Evolutionary conservation across 192 early-diverging fungal genomes (phyloP).

Genomic region (Mortierella claussenii): DNA sequence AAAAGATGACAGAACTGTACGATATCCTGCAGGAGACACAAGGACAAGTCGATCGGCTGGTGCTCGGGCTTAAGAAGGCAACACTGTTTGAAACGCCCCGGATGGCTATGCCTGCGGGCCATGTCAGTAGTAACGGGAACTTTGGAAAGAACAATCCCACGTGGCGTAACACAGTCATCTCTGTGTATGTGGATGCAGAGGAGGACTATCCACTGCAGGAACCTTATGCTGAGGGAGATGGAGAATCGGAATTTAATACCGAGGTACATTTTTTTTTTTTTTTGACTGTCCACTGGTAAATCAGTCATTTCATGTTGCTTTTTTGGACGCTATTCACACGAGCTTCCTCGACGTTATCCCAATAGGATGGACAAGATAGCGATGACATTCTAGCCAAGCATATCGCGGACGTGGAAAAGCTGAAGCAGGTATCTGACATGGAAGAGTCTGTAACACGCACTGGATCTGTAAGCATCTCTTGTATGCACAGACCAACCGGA

Average conservation of each 20-base stretch:
- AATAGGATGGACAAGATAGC: not conserved
- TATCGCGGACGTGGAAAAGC: slow-evolving; percentile 31
- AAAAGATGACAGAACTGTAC: slow-evolving; percentile 37
- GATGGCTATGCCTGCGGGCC: slow-evolving; percentile 12
- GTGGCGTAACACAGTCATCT: slow-evolving; percentile 40
- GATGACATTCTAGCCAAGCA: slow-evolving; percentile 26
- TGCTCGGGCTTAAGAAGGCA: slow-evolving; percentile 24
- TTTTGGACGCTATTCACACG: too few relatives aligned
- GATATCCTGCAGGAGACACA: slow-evolving; percentile 36
- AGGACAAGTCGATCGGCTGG: slow-evolving; percentile 34
- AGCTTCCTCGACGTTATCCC: too few relatives aligned
- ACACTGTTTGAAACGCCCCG: slow-evolving; percentile 28
- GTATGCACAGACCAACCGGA: too few relatives aligned
- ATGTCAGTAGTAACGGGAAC: not conserved
- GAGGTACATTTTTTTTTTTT: slow-evolving; percentile 13
- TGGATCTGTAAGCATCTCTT: too few relatives aligned
- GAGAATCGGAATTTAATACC: not conserved
- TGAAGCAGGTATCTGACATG: slow-evolving; percentile 26
- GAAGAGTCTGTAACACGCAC: too few relatives aligned
- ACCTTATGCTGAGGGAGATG: not conserved
- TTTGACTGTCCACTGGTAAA: too few relatives aligned
- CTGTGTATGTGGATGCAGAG: slow-evolving; percentile 46
- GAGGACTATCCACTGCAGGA: slow-evolving; percentile 27
- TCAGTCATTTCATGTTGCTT: too few relatives aligned
- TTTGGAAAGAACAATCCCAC: slow-evolving; percentile 2